Evolutionary conservation across 2,329 filamentous ascomycete species (phyloP).

Genomic region (Ophiosphaerella narmari): DNA sequence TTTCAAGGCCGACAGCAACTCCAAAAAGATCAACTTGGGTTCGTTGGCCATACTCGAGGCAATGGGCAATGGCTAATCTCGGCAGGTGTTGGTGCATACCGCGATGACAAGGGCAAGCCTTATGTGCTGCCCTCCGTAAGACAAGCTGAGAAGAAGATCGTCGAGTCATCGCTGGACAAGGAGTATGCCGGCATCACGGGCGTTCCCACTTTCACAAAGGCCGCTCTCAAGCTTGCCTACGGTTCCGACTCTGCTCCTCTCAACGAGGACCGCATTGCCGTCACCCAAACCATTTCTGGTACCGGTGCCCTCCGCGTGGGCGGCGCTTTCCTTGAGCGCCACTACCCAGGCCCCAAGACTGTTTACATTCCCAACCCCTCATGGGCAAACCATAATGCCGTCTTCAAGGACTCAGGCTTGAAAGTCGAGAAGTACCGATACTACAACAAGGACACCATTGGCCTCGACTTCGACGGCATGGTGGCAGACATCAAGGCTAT

Average conservation of each 20-base stretch:
- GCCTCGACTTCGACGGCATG: constrained; percentile 95
- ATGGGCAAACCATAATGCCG: constrained; percentile 97
- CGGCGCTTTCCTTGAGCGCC: constrained; percentile 87
- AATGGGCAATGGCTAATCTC: constrained; percentile 22
- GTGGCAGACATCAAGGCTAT: constrained; percentile 87
- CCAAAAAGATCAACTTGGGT: constrained; percentile 98
- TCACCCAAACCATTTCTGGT: constrained; percentile 97
- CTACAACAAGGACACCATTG: constrained; percentile 99
- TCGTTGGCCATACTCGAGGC: constrained; percentile 34
- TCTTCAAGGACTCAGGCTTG: constrained; percentile 92
- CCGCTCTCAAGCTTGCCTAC: constrained; percentile 89
- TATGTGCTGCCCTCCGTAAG: constrained; percentile 95
- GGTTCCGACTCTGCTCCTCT: constrained; percentile 78
- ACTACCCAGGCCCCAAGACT: constrained; percentile 89
- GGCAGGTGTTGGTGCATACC: constrained; percentile 94
- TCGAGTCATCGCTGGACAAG: constrained; percentile 82
- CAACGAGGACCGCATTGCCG: constrained; percentile 75
- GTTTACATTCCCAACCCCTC: constrained; percentile 96
- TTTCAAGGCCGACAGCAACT: constrained; percentile 94
- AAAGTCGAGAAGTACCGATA: constrained; percentile 95
- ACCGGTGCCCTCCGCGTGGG: constrained; percentile 95
- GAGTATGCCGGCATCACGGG: constrained; percentile 98
- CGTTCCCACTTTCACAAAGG: constrained; percentile 90
- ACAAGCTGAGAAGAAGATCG: constrained; percentile 83
- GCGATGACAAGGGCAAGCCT: constrained; percentile 96